These are phyloP conservation scores for Conticribra guillardii DNA, from an alignment of 108 stramenopile genomes.

Conservation along the genomic window DNA sequence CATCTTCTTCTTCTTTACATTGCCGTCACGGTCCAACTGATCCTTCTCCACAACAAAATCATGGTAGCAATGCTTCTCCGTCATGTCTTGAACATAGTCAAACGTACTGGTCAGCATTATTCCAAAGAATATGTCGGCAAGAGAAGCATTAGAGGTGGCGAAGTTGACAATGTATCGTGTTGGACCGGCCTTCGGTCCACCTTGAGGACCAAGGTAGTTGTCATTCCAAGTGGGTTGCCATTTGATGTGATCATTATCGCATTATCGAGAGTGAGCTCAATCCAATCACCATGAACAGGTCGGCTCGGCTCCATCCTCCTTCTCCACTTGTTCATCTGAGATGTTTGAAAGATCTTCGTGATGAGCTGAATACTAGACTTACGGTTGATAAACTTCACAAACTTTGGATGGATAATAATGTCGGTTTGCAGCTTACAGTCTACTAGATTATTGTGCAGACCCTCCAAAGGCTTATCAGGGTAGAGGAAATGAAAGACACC, in stretches of 20 bases:
- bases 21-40: conserved; percentile 7
- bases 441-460: conserved; percentile 19
- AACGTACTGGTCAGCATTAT: conserved; percentile 8
- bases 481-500: neutral
- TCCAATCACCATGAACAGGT: conserved; percentile 14
- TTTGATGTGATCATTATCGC: neutral
- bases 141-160: neutral
- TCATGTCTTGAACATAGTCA: conserved; percentile 1
- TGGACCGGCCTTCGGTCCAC: conserved; percentile 8
- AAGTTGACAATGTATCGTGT: conserved; percentile 6
- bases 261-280: conserved; percentile 16
- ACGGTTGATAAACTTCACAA: conserved; percentile 14
- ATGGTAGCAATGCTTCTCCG: conserved; percentile 10
- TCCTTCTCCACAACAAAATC: conserved; percentile 24
- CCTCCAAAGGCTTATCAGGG: conserved; percentile 10
- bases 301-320: conserved; percentile 10
- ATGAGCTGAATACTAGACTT: neutral
- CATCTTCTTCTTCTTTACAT: conserved; percentile 15
- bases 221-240: conserved; percentile 7
- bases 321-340: conserved; percentile 5
- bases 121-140: conserved; percentile 12
- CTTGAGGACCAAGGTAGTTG: conserved; percentile 14
- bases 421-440: conserved; percentile 9
- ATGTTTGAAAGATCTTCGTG: conserved; percentile 11
- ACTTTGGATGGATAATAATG: conserved; percentile 6